A percentile compares a stretch with the other conserved stretches of the same genome.
Conservation (phyloP, 768 basidiomycete species). For the Dioszegia hungarica region DNA sequence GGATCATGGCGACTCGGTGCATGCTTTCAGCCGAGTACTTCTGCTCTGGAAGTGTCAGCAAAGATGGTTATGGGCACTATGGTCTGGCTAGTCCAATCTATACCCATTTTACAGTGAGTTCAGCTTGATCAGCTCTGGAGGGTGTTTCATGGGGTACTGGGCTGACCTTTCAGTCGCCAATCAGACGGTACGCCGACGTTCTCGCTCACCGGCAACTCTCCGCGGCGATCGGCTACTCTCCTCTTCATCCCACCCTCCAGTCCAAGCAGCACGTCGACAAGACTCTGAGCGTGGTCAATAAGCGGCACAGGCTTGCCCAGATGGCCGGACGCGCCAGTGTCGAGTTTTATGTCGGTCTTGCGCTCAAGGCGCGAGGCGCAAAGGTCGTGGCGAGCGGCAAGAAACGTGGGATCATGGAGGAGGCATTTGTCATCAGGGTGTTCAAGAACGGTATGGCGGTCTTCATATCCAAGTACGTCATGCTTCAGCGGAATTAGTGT, state of each 20-base stretch:
- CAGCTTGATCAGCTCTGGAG: too few relatives aligned
- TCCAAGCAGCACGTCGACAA: constrained; percentile 84
- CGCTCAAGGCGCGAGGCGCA: constrained; percentile 60
- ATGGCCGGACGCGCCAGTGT: constrained; percentile 95
- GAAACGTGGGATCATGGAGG: constrained; percentile 26
- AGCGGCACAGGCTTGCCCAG: constrained; percentile 90
- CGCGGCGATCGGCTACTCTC: constrained; percentile 75
- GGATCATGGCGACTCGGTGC: constrained; percentile 98
- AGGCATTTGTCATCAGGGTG: constrained; percentile 68
- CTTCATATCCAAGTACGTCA: constrained; percentile 81
- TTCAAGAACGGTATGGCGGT: constrained; percentile 96
- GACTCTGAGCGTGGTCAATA: constrained; percentile 77
- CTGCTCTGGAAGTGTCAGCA: constrained; percentile 85
- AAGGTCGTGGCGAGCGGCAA: constrained; percentile 12
- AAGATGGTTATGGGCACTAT: constrained; percentile 92
- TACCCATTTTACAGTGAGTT: constrained; percentile 77
- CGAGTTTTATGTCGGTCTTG: constrained; percentile 94
- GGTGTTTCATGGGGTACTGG: too few relatives aligned
- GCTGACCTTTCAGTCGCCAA: constrained; percentile 60
- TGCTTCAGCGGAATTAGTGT: background rate
- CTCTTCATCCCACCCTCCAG: constrained; percentile 81
- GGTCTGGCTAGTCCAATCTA: constrained; percentile 96
- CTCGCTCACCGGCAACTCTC: constrained; percentile 88
- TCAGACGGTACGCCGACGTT: constrained; percentile 92
- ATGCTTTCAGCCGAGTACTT: constrained; percentile 99